These are phyloP conservation scores for Chara braunii DNA, from an alignment of 139 green algal species.

Conservation along the genomic window DNA sequence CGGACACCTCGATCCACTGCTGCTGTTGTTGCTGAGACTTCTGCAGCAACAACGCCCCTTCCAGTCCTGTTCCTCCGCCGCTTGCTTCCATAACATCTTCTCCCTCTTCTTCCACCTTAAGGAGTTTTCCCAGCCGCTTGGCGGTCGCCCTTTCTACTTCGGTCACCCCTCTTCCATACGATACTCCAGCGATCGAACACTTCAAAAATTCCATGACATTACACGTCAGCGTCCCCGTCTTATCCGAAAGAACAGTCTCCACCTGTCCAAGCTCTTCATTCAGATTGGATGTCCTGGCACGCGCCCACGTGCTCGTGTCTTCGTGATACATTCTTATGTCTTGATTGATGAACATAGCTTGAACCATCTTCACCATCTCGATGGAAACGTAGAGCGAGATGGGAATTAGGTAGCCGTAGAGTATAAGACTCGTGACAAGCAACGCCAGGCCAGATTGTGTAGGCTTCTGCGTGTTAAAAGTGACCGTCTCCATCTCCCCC, in stretches of 20 bases:
- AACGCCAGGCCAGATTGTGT: not conserved
- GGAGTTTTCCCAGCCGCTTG: slow-evolving; percentile 2
- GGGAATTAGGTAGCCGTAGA: slow-evolving; percentile 90
- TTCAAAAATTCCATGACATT: slow-evolving; percentile 86
- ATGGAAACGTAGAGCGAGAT: slow-evolving; percentile 97
- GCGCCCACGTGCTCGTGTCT: slow-evolving; percentile 61
- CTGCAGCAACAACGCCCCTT: too few relatives aligned
- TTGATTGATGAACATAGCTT: slow-evolving; percentile 46
- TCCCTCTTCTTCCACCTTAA: too few relatives aligned
- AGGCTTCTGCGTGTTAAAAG: slow-evolving; percentile 21
- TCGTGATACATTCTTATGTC: slow-evolving; percentile 48
- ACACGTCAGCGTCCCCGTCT: slow-evolving; percentile 76
- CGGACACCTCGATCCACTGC: too few relatives aligned
- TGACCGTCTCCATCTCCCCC: not conserved
- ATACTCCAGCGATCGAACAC: slow-evolving; percentile 66
- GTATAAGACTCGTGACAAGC: slow-evolving; percentile 74
- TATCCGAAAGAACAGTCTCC: slow-evolving; percentile 92
- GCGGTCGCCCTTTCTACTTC: slow-evolving; percentile 63
- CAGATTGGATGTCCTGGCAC: slow-evolving; percentile 77
- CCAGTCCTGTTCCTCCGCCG: too few relatives aligned
- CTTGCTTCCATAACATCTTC: too few relatives aligned
- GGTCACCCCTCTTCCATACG: slow-evolving; percentile 73
- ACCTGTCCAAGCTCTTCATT: slow-evolving; percentile 91
- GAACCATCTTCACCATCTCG: slow-evolving; percentile 76
- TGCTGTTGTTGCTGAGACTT: too few relatives aligned